These are phyloP conservation scores for Anacardium occidentale DNA, from an alignment of 345 rosid genomes.

Conservation along the genomic window DNA sequence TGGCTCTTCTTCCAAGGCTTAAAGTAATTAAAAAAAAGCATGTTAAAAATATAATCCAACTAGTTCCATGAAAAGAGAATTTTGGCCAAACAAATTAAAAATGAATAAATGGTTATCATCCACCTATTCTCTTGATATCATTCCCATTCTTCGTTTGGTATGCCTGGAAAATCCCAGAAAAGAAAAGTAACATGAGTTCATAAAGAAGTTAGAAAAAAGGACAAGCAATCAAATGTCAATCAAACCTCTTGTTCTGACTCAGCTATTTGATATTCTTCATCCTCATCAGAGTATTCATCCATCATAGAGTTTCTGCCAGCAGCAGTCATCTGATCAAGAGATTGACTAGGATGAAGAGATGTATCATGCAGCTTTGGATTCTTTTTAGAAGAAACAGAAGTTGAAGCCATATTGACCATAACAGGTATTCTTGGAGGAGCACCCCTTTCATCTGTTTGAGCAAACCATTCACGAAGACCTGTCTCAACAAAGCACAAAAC, in stretches of 20 bases:
- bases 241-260: conserved; percentile 90
- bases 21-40: conserved; percentile 22
- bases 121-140: conserved; percentile 65
- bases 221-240: conserved; percentile 11
- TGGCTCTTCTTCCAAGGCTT: conserved; percentile 73
- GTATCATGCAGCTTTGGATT: conserved; percentile 47
- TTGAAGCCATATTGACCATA: conserved; percentile 94
- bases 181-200: conserved; percentile 3
- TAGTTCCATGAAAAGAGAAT: conserved; percentile 3
- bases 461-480: conserved; percentile 98
- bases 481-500: conserved; percentile 17
- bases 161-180: conserved; percentile 43
- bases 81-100: background rate
- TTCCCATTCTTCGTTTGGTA: conserved; percentile 45
- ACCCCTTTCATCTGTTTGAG: conserved; percentile 93
- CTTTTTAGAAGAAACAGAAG: conserved; percentile 58
- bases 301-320: conserved; percentile 68
- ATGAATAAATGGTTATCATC: conserved; percentile 12
- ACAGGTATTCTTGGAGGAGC: conserved; percentile 90
- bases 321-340: conserved; percentile 66
- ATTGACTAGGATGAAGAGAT: conserved; percentile 44
- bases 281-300: conserved; percentile 94
- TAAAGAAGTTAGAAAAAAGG: conserved; percentile 5
- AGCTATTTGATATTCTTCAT: conserved; percentile 86
- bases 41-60: conserved; percentile 1